These are phyloP conservation scores for Cercospora nicotianae DNA, from an alignment of 2,329 filamentous ascomycete species.

Conservation along the genomic window DNA sequence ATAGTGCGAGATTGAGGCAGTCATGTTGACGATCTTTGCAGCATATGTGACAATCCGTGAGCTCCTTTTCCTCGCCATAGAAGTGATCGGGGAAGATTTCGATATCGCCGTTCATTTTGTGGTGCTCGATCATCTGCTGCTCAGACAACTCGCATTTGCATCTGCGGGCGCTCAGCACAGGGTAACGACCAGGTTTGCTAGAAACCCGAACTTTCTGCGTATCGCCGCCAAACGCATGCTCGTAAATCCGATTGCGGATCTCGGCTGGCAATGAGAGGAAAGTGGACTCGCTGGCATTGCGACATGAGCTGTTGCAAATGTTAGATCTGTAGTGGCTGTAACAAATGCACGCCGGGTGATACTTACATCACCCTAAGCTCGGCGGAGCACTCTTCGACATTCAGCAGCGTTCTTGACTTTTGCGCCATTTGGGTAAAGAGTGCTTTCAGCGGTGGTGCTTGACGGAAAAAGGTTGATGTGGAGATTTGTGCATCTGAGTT, in stretches of 20 bases:
- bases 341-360: background rate
- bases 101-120: background rate
- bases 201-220: background rate
- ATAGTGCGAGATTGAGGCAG: background rate
- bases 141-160: background rate
- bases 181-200: background rate
- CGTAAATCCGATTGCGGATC: background rate
- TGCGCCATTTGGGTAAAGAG: background rate
- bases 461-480: background rate
- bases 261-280: background rate
- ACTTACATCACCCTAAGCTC: background rate
- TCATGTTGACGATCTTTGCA: background rate
- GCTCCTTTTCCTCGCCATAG: background rate
- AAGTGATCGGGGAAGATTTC: background rate
- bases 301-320: background rate
- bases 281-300: background rate
- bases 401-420: background rate
- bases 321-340: background rate
- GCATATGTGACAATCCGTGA: background rate
- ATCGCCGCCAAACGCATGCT: background rate
- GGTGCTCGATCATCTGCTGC: background rate
- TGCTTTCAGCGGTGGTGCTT: background rate
- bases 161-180: background rate
- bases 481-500: background rate
- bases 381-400: background rate